These are phyloP conservation scores for Eutypella sp. DNA, from an alignment of 2,329 filamentous ascomycete species.

Conservation along the genomic window DNA sequence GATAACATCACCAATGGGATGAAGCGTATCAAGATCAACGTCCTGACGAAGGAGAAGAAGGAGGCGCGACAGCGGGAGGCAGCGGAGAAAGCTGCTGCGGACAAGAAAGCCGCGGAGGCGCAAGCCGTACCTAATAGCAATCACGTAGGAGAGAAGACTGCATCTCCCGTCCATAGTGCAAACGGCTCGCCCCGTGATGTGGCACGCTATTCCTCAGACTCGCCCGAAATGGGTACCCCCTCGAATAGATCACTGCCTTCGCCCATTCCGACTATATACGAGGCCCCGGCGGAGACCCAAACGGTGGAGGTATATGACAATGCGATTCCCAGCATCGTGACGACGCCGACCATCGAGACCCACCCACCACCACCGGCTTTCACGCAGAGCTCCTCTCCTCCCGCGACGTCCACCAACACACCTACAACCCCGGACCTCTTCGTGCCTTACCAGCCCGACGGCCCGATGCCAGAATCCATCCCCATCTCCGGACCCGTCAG, in stretches of 20 bases:
- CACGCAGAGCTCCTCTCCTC: constrained; percentile 4
- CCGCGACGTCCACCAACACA: constrained; percentile 6
- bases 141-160: not conserved
- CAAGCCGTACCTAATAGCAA: not conserved
- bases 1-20: constrained; percentile 53
- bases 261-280: not conserved
- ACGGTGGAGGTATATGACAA: not conserved
- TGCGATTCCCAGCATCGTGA: not conserved
- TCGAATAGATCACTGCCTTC: not conserved
- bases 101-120: constrained; percentile 8
- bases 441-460: constrained; percentile 52
- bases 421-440: constrained; percentile 36
- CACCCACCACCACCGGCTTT: not conserved
- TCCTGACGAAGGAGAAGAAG: constrained; percentile 54
- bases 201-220: too few species aligned
- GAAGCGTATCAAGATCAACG: constrained; percentile 59
- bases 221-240: too few species aligned
- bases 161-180: not conserved
- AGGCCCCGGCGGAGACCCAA: not conserved
- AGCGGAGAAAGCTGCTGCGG: constrained; percentile 31
- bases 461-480: constrained; percentile 36
- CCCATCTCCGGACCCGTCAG: constrained; percentile 21
- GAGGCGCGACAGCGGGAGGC: constrained; percentile 53
- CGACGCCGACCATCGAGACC: not conserved
- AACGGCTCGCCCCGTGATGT: too few species aligned